phyloP scores from a whole-genome alignment of 1,284 basidiomycete genomes.

The Ustilago hordei region DNA sequence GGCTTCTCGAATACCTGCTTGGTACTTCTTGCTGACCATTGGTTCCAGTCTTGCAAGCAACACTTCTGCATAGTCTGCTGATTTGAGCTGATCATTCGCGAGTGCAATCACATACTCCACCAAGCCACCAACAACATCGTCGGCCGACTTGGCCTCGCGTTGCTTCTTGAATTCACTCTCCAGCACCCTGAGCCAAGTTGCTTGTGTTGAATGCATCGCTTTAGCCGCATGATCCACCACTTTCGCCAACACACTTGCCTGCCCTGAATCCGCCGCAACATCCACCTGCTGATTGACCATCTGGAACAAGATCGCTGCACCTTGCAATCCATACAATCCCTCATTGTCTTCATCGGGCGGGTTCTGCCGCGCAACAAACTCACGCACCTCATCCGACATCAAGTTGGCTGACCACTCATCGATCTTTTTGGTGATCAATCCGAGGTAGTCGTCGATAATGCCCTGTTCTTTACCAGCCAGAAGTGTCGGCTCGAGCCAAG shows the following conservation, averaged over 20 bases:
- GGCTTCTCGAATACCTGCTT: conserved; percentile 82
- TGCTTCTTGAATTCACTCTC: conserved; percentile 89
- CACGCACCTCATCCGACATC: conserved; percentile 88
- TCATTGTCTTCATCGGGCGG: conserved; percentile 90
- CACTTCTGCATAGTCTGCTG: conserved; percentile 90
- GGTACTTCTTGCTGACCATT: conserved; percentile 92
- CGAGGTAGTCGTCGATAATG: conserved; percentile 95
- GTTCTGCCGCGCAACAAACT: conserved; percentile 84
- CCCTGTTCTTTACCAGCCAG: conserved; percentile 92
- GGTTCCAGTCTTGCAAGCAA: conserved; percentile 87
- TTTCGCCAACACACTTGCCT: conserved; percentile 89
- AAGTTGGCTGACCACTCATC: conserved; percentile 97
- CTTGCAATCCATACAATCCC: conserved; percentile 89
- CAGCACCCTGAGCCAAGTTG: conserved; percentile 85
- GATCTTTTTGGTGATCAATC: conserved; percentile 91
- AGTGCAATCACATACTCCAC: conserved; percentile 97
- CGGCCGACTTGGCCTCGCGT: conserved; percentile 79
- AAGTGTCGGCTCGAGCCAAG: conserved; percentile 74
- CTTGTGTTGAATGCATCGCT: conserved; percentile 90
- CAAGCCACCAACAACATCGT: conserved; percentile 86
- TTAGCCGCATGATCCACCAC: conserved; percentile 89
- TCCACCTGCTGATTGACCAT: conserved; percentile 97
- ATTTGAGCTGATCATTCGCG: conserved; percentile 98
- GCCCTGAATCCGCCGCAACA: conserved; percentile 92
- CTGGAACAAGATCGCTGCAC: conserved; percentile 94